Evolutionary conservation across 2,329 filamentous ascomycete species (phyloP).

Genomic region (Paecilomyces fulvus): DNA sequence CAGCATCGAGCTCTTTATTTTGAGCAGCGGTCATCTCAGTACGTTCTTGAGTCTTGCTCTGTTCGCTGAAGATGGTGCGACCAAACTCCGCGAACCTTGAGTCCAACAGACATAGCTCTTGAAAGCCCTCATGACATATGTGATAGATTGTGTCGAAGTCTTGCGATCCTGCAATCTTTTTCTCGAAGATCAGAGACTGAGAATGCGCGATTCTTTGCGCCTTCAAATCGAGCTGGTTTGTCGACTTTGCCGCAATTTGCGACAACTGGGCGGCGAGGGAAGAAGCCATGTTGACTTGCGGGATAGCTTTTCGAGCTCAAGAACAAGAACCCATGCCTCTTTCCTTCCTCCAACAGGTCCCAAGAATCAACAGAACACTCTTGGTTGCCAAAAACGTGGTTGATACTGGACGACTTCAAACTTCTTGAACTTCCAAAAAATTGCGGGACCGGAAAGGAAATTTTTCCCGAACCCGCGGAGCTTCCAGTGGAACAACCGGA

Average conservation of each 20-base stretch:
- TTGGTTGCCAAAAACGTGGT: not conserved
- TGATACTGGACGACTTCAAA: not conserved
- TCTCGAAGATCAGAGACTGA: slow-evolving; percentile 90
- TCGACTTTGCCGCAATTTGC: slow-evolving; percentile 81
- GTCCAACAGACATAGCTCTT: slow-evolving; percentile 85
- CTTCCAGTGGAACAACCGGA: slow-evolving; percentile 3
- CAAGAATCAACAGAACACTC: not conserved
- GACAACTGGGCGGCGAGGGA: slow-evolving; percentile 90
- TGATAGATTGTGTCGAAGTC: slow-evolving; percentile 83
- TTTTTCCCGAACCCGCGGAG: slow-evolving; percentile 15
- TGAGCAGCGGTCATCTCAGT: slow-evolving; percentile 72
- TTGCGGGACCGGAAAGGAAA: slow-evolving; percentile 13
- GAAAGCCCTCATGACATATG: slow-evolving; percentile 80
- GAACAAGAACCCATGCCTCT: slow-evolving; percentile 2
- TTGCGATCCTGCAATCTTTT: slow-evolving; percentile 73
- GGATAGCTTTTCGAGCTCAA: not conserved
- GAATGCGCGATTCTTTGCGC: slow-evolving; percentile 86
- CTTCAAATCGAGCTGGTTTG: slow-evolving; percentile 83
- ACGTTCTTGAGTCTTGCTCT: slow-evolving; percentile 83
- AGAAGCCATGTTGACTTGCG: slow-evolving; percentile 56
- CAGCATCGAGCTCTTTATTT: slow-evolving; percentile 71
- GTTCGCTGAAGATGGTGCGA: slow-evolving; percentile 79
- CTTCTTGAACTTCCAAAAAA: slow-evolving; percentile 10
- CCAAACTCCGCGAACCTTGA: slow-evolving; percentile 66
- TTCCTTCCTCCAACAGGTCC: not conserved